Evolutionary conservation across 495 filamentous ascomycete species (phyloP).

Genomic region (Penicillium antarcticum): DNA sequence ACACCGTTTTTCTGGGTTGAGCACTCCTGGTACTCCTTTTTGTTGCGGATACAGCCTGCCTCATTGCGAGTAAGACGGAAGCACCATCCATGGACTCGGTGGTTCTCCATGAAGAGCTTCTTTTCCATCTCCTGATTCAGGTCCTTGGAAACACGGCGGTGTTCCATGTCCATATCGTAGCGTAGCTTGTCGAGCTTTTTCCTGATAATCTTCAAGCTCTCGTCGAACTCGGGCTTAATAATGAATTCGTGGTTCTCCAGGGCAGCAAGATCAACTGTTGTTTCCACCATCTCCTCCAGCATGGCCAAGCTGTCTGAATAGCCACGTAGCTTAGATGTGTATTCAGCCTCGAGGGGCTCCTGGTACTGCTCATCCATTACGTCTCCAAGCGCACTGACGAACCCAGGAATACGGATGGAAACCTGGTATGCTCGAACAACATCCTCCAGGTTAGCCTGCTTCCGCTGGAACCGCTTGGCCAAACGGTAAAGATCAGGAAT

Average conservation of each 20-base stretch:
- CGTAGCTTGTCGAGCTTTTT: slow-evolving; percentile 86
- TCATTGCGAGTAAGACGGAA: slow-evolving; percentile 91
- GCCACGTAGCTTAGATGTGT: slow-evolving; percentile 76
- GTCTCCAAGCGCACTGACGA: slow-evolving; percentile 82
- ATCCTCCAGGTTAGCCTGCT: slow-evolving; percentile 87
- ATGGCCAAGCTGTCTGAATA: slow-evolving; percentile 78
- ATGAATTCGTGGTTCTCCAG: slow-evolving; percentile 97
- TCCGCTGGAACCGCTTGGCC: slow-evolving; percentile 90
- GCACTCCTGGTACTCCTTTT: slow-evolving; percentile 86
- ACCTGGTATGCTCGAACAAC: slow-evolving; percentile 95
- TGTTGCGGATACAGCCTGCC: slow-evolving; percentile 88
- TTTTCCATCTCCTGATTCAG: slow-evolving; percentile 94
- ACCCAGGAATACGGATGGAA: slow-evolving; percentile 83
- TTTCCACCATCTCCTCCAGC: slow-evolving; percentile 97
- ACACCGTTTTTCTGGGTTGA: slow-evolving; percentile 99
- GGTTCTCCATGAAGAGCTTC: slow-evolving; percentile 97
- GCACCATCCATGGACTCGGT: slow-evolving; percentile 93
- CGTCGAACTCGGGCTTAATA: slow-evolving; percentile 98
- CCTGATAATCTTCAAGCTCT: slow-evolving; percentile 78
- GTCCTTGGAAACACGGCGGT: slow-evolving; percentile 70
- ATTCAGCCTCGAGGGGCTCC: slow-evolving; percentile 80
- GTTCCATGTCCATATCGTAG: slow-evolving; percentile 81
- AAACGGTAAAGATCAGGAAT: slow-evolving; percentile 94
- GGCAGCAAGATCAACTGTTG: slow-evolving; percentile 93
- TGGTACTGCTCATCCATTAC: slow-evolving; percentile 96